Base-by-base conservation (phyloP, 2,329 filamentous ascomycete species). In the Thermoascus crustaceus region DNA sequence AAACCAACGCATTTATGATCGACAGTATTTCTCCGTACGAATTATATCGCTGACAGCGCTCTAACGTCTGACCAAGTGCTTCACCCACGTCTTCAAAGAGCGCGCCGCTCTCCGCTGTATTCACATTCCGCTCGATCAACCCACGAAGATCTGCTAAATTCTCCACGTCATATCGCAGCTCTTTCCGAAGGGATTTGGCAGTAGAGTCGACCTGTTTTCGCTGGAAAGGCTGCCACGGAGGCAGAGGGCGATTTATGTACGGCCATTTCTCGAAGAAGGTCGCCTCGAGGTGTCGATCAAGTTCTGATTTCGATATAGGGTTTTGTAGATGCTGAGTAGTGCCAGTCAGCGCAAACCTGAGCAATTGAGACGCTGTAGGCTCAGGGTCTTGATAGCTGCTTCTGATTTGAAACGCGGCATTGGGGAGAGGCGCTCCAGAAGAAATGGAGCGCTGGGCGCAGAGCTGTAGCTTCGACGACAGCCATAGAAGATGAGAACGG, bases 261-360 rank as follows among this genome's bases (percentile, higher is more conserved):
- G 42, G 39, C 54, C 54, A 57, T 19, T 49, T 18, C 4, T 21
- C 5, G 13, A 43, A 40, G 29, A 61, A 50, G 4, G 48, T 33
- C 4, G 44, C 37, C 9, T 39, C 35, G 11, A 55, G 31, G 7
- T 44, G 30, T 22, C 34, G 18, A 25, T 50, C 42, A 16, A 49
- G 18, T 3, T 37, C 30, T 4, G 33, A 8, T 8, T 37, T 36
- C 10, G 19, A 22, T 3, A 33, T 30, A 4, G 35, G 11, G 20
- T 45, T 30, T 6, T 36, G 17, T 18, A 29, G 11, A 11, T 36
- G 19, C 27, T 39, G 30, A 19, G 42, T 45, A 14, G 41, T 50
- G 18, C 49, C 49, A 6, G 42, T 57, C 22, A 63, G 30, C 8
- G 50, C 45, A 42, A 54, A 61, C 35, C 56, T 54, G 24, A 61